A percentile compares a stretch with the other conserved stretches of the same genome.
These are phyloP conservation scores for Rhododendron williamsianum DNA, from an alignment of 148 eudicot species.

Conservation along the genomic window DNA sequence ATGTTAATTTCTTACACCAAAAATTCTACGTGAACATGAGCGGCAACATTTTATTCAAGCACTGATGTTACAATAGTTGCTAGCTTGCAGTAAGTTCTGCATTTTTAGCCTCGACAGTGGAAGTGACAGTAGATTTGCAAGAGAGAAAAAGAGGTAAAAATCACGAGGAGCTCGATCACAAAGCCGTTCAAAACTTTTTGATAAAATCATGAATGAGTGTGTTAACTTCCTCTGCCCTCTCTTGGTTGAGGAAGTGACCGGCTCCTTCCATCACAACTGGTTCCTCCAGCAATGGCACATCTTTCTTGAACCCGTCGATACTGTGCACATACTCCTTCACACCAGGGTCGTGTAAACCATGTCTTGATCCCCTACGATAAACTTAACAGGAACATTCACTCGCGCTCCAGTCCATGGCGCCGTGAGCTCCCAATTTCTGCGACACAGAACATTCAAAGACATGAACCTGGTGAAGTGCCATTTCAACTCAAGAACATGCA, in stretches of 20 bases:
- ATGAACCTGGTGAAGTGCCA: too few relatives aligned
- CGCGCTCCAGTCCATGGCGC: slow-evolving; percentile 65
- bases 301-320: slow-evolving; percentile 51
- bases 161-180: background rate
- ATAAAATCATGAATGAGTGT: slow-evolving; percentile 45
- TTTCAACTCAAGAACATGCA: too few relatives aligned
- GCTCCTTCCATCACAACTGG: slow-evolving; percentile 57
- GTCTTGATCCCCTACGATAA: slow-evolving; percentile 57
- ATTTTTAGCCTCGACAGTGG: background rate
- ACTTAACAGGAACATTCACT: slow-evolving; percentile 54
- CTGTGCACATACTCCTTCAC: slow-evolving; percentile 60
- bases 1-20: too few relatives aligned
- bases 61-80: background rate
- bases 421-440: slow-evolving; percentile 77
- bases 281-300: slow-evolving; percentile 61
- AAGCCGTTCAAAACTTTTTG: slow-evolving; percentile 32
- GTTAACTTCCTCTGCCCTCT: slow-evolving; percentile 46
- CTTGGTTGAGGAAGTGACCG: slow-evolving; percentile 79
- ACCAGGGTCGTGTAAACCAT: slow-evolving; percentile 69
- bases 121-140: background rate
- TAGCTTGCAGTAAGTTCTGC: background rate
- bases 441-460: background rate
- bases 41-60: background rate
- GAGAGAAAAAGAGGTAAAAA: background rate
- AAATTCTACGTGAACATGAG: background rate